phyloP scores from a whole-genome alignment of 257 asterid species.

The Leptodermis oblonga region DNA sequence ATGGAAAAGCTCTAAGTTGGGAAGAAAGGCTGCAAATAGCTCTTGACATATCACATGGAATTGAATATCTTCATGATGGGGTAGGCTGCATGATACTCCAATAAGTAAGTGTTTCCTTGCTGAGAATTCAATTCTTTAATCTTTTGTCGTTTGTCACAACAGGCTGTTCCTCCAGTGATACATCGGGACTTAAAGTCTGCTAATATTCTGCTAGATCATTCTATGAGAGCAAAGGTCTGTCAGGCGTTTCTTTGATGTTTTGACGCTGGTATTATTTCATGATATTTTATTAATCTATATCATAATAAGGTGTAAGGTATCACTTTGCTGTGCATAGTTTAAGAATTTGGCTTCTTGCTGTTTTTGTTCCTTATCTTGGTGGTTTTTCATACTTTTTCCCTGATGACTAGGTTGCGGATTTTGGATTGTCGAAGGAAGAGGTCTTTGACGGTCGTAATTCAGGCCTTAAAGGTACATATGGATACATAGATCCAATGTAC shows the following conservation, averaged over 20 bases:
- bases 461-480: slow-evolving; percentile 95
- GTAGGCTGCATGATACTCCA: slow-evolving; percentile 34
- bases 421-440: slow-evolving; percentile 94
- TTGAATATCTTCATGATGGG: slow-evolving; percentile 98
- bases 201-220: slow-evolving; percentile 71
- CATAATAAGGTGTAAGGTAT: background rate
- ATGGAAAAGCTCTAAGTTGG: slow-evolving; percentile 67
- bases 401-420: slow-evolving; percentile 81
- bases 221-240: slow-evolving; percentile 85
- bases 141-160: slow-evolving; percentile 30
- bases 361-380: slow-evolving; percentile 4
- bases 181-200: slow-evolving; percentile 91
- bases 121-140: slow-evolving; percentile 9
- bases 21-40: slow-evolving; percentile 88
- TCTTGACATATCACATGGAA: slow-evolving; percentile 88
- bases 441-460: slow-evolving; percentile 67
- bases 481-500: slow-evolving; percentile 87
- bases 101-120: slow-evolving; percentile 4
- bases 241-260: background rate
- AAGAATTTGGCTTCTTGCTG: background rate
- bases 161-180: slow-evolving; percentile 95
- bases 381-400: slow-evolving; percentile 12
- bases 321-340: background rate
- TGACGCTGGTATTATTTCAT: slow-evolving; percentile 1
- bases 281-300: background rate